Conservation (phyloP, 2,329 filamentous ascomycete species). For the Pseudopithomyces maydicus region DNA sequence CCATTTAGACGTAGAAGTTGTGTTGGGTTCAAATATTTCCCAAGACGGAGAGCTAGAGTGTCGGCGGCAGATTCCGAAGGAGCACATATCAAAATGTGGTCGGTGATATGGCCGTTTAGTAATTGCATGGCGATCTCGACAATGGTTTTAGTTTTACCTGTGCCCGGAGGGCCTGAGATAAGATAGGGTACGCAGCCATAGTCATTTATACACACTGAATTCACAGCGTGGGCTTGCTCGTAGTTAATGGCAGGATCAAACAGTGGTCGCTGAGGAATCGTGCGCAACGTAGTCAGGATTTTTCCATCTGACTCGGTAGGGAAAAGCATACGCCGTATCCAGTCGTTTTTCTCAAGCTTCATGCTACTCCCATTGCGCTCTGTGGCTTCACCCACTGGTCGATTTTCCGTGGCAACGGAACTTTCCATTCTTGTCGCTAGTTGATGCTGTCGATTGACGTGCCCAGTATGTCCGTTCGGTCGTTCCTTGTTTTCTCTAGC, state of each 20-base stretch:
- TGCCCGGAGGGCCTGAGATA: slow-evolving; percentile 57
- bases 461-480: background rate
- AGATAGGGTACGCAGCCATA: slow-evolving; percentile 55
- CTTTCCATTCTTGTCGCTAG: background rate
- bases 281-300: slow-evolving; percentile 47
- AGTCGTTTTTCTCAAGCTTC: slow-evolving; percentile 19
- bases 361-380: background rate
- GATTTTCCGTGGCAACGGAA: background rate
- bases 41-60: slow-evolving; percentile 48
- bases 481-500: background rate
- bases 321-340: slow-evolving; percentile 51
- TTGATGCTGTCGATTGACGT: background rate
- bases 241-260: slow-evolving; percentile 52
- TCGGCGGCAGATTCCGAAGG: slow-evolving; percentile 55
- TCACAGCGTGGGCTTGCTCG: slow-evolving; percentile 54
- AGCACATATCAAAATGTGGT: slow-evolving; percentile 51
- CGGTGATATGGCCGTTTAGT: slow-evolving; percentile 21
- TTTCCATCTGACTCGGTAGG: slow-evolving; percentile 45
- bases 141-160: slow-evolving; percentile 58
- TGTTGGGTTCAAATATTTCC: slow-evolving; percentile 39
- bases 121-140: slow-evolving; percentile 51
- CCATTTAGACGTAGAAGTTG: slow-evolving; percentile 51
- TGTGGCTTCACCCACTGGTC: background rate
- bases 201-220: slow-evolving; percentile 45
- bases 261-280: slow-evolving; percentile 37